A percentile compares a stretch with the other conserved stretches of the same genome.
Conservation (phyloP, 371 early-diverging fungal genomes). For the Mucor plumbeus region DNA sequence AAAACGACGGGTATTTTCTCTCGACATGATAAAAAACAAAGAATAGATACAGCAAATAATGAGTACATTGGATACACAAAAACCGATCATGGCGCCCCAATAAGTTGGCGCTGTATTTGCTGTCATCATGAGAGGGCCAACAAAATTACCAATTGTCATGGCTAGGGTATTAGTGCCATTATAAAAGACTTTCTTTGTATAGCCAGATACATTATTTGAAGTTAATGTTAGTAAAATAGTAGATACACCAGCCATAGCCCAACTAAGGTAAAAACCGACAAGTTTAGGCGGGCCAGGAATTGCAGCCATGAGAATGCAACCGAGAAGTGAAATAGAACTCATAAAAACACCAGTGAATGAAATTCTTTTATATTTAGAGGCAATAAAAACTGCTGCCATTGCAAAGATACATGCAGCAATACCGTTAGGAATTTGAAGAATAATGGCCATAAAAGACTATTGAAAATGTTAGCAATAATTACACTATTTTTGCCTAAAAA, state of each 20-base stretch:
- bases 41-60: constrained; percentile 21
- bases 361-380: not conserved
- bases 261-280: constrained; percentile 29
- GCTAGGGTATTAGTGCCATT: constrained; percentile 27
- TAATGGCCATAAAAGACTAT: constrained; percentile 27
- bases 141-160: constrained; percentile 35
- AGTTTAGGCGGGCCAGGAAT: constrained; percentile 28
- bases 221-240: constrained; percentile 24
- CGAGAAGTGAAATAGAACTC: constrained; percentile 17
- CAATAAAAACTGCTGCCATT: constrained; percentile 20
- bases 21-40: constrained; percentile 25
- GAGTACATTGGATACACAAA: constrained; percentile 20
- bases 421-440: constrained; percentile 39
- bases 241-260: constrained; percentile 24
- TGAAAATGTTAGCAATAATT: not conserved
- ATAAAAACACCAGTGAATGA: constrained; percentile 13
- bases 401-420: constrained; percentile 20
- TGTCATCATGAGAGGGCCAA: constrained; percentile 34
- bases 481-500: not conserved
- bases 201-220: constrained; percentile 34
- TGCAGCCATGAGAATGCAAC: constrained; percentile 25
- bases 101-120: constrained; percentile 28
- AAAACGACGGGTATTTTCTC: constrained; percentile 28
- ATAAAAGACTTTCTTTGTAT: constrained; percentile 33
- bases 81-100: constrained; percentile 30